Conservation (phyloP, 2,329 filamentous ascomycete genomes). For the Alternaria longipes region DNA sequence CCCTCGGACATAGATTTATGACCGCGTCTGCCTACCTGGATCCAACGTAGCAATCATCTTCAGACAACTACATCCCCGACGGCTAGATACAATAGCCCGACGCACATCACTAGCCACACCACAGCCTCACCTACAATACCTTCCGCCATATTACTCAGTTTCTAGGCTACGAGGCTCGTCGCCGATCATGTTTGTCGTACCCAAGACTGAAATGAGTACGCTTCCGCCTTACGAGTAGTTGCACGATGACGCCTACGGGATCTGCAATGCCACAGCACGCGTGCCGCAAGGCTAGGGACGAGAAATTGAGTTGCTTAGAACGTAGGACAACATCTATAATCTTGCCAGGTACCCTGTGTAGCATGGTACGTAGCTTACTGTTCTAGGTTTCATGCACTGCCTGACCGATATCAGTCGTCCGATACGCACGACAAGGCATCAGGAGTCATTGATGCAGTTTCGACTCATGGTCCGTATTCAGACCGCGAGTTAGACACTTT, state of each 20-base stretch:
- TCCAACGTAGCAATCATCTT: neutral
- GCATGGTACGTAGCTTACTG: neutral
- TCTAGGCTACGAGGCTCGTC: neutral
- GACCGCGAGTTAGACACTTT: neutral
- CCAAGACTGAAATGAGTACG: neutral
- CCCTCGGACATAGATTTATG: neutral
- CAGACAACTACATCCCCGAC: neutral
- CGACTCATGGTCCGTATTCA: neutral
- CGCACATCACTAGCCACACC: neutral
- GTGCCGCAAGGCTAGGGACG: neutral
- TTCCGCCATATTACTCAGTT: neutral
- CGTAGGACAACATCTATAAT: neutral
- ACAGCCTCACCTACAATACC: neutral
- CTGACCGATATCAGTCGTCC: neutral
- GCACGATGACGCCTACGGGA: neutral
- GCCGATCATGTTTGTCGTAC: neutral
- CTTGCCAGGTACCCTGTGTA: neutral
- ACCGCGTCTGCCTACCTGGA: neutral
- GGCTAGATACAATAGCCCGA: neutral
- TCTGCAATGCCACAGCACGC: neutral
- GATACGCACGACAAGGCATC: neutral
- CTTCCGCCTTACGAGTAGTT: neutral
- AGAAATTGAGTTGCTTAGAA: neutral
- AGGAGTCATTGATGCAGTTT: neutral
- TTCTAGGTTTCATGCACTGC: neutral